phyloP scores from a whole-genome alignment of 1,139 yeast species.

The Saccharomyces hybrid region DNA sequence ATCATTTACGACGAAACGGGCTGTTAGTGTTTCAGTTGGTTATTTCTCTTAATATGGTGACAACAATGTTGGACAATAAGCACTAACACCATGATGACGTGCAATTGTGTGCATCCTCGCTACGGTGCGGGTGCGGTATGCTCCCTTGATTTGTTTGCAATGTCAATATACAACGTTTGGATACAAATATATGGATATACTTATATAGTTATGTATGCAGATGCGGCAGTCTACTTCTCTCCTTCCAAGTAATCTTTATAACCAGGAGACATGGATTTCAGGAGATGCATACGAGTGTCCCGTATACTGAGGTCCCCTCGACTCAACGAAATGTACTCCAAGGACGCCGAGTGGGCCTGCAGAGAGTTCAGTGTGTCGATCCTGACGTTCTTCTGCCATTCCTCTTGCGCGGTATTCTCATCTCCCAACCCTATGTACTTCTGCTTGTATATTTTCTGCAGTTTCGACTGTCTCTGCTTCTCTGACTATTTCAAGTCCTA shows the following conservation, averaged over 20 bases:
- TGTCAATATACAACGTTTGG: too few species aligned
- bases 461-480: conserved; percentile 23
- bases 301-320: neutral
- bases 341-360: conserved; percentile 58
- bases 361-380: conserved; percentile 69
- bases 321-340: conserved; percentile 40
- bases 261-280: neutral
- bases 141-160: too few species aligned
- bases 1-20: neutral
- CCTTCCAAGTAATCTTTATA: neutral
- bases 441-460: conserved; percentile 23
- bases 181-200: neutral
- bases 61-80: too few species aligned
- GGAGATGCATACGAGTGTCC: conserved; percentile 2
- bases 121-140: too few species aligned
- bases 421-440: conserved; percentile 29
- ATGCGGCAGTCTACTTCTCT: neutral
- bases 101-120: too few species aligned
- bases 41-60: neutral
- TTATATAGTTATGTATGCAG: neutral
- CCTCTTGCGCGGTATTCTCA: conserved; percentile 25
- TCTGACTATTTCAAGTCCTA: conserved; percentile 20
- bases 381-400: conserved; percentile 45
- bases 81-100: too few species aligned
- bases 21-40: neutral